Evolutionary conservation across 257 asterid genomes (phyloP).

Genomic region (Lithospermum erythrorhizon): DNA sequence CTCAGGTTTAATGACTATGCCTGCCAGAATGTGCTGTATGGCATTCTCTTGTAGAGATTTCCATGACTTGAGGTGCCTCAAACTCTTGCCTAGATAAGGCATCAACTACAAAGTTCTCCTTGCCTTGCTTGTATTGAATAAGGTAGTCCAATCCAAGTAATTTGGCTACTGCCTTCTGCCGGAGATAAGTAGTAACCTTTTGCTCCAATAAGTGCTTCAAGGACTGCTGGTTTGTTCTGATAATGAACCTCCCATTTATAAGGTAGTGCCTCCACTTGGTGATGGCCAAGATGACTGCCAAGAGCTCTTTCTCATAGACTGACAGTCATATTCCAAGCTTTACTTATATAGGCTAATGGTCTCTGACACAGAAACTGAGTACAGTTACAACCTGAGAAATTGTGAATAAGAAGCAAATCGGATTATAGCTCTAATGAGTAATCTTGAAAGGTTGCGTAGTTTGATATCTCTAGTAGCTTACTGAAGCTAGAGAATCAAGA

Average conservation of each 20-base stretch:
- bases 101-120: not conserved
- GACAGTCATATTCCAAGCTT: not conserved
- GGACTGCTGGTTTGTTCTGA: not conserved
- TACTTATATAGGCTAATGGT: constrained; percentile 1
- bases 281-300: not conserved
- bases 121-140: not conserved
- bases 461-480: no score
- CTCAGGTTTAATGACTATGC: no score
- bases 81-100: not conserved
- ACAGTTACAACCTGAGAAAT: no score
- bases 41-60: no score
- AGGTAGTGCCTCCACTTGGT: constrained; percentile 2
- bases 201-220: not conserved
- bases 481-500: no score
- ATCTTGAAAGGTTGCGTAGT: no score
- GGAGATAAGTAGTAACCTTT: not conserved
- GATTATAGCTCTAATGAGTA: no score
- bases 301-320: constrained; percentile 3
- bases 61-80: no score
- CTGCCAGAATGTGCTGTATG: no score
- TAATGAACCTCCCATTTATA: not conserved
- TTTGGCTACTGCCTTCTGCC: constrained; percentile 1
- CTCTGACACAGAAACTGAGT: no score
- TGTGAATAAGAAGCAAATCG: no score
- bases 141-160: not conserved